Base-by-base conservation (phyloP, 1,284 basidiomycete species). In the Vanrija humicola region DNA sequence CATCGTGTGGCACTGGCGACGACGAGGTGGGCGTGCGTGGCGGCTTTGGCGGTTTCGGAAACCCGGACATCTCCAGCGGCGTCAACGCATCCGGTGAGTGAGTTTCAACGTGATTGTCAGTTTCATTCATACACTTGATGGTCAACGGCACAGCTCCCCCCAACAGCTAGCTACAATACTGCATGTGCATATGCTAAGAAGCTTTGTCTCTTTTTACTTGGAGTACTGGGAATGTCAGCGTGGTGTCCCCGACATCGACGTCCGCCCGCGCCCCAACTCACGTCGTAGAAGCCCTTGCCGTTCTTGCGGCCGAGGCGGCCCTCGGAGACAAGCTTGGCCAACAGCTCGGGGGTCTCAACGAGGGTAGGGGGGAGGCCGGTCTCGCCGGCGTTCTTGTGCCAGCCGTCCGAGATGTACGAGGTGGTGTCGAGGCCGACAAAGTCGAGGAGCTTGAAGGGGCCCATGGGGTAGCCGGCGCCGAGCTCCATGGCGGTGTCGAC, bases 401-500 rank as follows among this genome's bases (percentile, higher is more conserved):
- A 83, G 55, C 82, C 82, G 48, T 72, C 64, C 23, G 80, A 72
- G 61, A 83, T 83, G 70, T 80, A 76, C n/a, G 70, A 69, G 26
- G 73, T 72, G 18, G 76, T 77, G 61, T 77, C 76, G 46, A 82
- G 73, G 40, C 81, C 81, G 43, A 82, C 79, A 53, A 81, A 79
- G 68, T 83, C 82, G 28, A 80, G 77, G 9, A 83, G 76, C 68
- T 82, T 80, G 64, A 83, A 79, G 25, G 82, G 82, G 29, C 75
- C 75, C 73, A 77, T 77, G 55, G 53, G 75, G 64, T 77, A 74
- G 14, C 82, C 82, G 15, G 82, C 82, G 28, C 82, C 82, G 25
- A 83, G 76, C 71, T 82, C 81, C 82, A 83, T 83, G 38, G 82
- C 82, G 12, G 74, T 79, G 68, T 83, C 82, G 54, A 83, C 77